These are phyloP conservation scores for Saccharum hybrid DNA, from an alignment of 202 grass and related monocot species.

Conservation along the genomic window DNA sequence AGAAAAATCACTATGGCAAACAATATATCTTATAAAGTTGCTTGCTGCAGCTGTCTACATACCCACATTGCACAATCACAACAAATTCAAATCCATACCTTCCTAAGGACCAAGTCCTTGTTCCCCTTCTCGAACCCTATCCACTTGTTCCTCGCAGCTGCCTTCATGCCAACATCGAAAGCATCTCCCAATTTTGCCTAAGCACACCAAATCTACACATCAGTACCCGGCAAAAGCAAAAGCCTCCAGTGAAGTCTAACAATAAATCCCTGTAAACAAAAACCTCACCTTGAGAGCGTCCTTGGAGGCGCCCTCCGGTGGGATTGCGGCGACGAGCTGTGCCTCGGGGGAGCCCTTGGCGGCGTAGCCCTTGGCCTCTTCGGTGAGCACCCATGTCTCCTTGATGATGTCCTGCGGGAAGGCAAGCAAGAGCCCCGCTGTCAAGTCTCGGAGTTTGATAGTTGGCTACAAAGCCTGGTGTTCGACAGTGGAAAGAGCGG, in stretches of 20 bases:
- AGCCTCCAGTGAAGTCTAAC: not conserved
- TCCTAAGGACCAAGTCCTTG: slow-evolving; percentile 59
- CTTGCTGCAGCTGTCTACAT: not conserved
- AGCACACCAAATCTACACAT: slow-evolving; percentile 7
- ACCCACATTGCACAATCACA: slow-evolving; percentile 2
- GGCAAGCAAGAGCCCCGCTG: not conserved
- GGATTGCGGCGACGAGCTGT: slow-evolving; percentile 65
- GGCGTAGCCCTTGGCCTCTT: slow-evolving; percentile 79
- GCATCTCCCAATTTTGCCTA: slow-evolving; percentile 64
- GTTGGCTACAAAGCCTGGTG: not conserved
- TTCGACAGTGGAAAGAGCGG: not conserved
- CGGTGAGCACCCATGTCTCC: slow-evolving; percentile 65
- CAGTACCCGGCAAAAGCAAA: slow-evolving; percentile 19
- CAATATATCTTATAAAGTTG: not conserved
- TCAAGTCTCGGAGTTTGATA: not conserved
- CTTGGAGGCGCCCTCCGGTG: slow-evolving; percentile 67
- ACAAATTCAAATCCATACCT: slow-evolving; percentile 50
- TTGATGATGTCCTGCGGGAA: slow-evolving; percentile 54
- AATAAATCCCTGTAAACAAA: not conserved
- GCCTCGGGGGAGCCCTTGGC: slow-evolving; percentile 72
- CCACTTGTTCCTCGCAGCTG: slow-evolving; percentile 74
- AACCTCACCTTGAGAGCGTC: slow-evolving; percentile 63
- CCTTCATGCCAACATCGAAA: slow-evolving; percentile 59
- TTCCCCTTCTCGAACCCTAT: slow-evolving; percentile 69
- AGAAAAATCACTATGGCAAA: not conserved